Evolutionary conservation across 257 asterid species (phyloP), one percentile per base, ranked within the genome.

Genomic region (Solanum clarkiae): DNA sequence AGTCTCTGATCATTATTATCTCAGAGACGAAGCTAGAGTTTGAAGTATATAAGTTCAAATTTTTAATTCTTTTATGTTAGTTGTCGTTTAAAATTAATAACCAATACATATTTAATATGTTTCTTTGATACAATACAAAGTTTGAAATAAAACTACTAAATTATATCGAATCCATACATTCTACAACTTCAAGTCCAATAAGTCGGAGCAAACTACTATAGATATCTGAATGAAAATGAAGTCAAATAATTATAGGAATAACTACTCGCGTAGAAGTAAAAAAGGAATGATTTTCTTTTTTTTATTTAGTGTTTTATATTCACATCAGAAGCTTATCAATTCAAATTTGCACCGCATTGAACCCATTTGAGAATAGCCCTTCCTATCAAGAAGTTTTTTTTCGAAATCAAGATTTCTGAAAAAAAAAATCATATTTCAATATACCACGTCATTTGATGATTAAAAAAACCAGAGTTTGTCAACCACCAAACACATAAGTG

Each of bases 341-440:
- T 0, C 15, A 1, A 59, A 60, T 60, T 22, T 1, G n/a, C 15
- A 0, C 15, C 8, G 8, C 0, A 2, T n/a, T 10, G 11, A 7
- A 13, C 11, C 0, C 22, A 10, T 10, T 60, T 7, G 10, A 2
- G 1, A 4, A 3, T 59, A n/a, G 10, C 11, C 32, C 68, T 60
- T 8, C 32, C n/a, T 60, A 10, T 1, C 4, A 10, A n/a, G 1
- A 59, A 8, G 5, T 4, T 8, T 9, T 9, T 56, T 45, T 8
- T 59, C 3, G 0, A n/a, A 60, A n/a, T 1, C 3, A 1, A 10
- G 2, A 60, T 13, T 60, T n/a, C 0, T 4, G 0, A 10, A 10
- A 1, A 10, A 4, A 10, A 59, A 10, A 59, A 0, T 4, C n/a
- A 10, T 14, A 59, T 59, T 9, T 26, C 42, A 36, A n/a, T 7